Percentiles rank a stretch among this genome's conserved stretches.
phyloP scores from a whole-genome alignment of 768 basidiomycete species.

The Fomitopsis pulvina region DNA sequence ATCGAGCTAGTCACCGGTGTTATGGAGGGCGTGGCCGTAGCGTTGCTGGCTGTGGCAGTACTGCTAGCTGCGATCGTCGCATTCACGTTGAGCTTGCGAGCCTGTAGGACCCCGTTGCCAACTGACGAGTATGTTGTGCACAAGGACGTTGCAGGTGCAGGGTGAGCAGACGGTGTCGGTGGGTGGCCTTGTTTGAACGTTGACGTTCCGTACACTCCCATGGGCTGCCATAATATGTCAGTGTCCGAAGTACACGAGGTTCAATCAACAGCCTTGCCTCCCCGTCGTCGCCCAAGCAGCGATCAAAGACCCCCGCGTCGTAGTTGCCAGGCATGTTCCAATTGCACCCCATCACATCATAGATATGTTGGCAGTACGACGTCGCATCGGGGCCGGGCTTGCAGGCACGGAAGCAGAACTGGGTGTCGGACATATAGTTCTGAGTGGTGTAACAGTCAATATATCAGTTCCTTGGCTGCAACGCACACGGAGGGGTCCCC shows the following conservation, averaged over 20 bases:
- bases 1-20: background rate
- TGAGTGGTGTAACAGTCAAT: conserved; percentile 17
- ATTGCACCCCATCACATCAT: conserved; percentile 46
- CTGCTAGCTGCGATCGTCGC: background rate
- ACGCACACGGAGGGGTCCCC: conserved; percentile 14
- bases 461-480: background rate
- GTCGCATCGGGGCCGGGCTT: conserved; percentile 45
- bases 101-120: conserved; percentile 30
- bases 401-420: conserved; percentile 74
- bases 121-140: conserved; percentile 52
- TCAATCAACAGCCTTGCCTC: conserved; percentile 26
- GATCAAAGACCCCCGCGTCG: conserved; percentile 31
- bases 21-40: background rate
- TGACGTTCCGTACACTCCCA: conserved; percentile 64
- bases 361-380: conserved; percentile 53
- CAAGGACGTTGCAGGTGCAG: conserved; percentile 49
- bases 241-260: background rate
- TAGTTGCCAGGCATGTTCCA: conserved; percentile 59
- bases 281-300: conserved; percentile 45
- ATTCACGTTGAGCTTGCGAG: background rate
- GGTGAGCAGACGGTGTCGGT: conserved; percentile 48
- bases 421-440: conserved; percentile 53
- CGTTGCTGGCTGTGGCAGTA: background rate
- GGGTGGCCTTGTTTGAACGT: conserved; percentile 62
- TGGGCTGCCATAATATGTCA: conserved; percentile 32